Evolutionary conservation across 208 protist species (phyloP).

Genomic region (Perkinsela sp.): DNA sequence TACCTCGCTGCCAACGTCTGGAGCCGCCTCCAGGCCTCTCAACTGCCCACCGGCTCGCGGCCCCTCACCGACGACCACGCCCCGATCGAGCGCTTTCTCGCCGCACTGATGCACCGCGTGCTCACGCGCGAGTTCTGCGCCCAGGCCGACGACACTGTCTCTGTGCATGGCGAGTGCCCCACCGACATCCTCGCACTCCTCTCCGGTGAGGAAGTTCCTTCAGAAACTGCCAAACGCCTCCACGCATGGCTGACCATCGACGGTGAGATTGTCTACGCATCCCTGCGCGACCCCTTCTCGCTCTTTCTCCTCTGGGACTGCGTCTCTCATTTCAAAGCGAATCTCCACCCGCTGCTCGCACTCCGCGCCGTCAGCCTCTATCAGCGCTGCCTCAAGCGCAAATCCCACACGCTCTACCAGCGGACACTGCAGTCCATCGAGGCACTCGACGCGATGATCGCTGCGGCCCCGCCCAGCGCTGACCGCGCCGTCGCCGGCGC

Average conservation of each 20-base stretch:
- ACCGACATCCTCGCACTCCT: not conserved
- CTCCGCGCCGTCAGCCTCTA: constrained; percentile 25
- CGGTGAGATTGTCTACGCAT: constrained; percentile 38
- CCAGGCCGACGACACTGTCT: not conserved
- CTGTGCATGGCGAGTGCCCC: not conserved
- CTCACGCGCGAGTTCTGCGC: not conserved
- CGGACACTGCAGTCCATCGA: constrained; percentile 10
- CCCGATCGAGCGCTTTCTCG: not conserved
- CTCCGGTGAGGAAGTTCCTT: not conserved
- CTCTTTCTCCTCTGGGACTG: constrained; percentile 2
- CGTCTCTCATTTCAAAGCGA: constrained; percentile 4
- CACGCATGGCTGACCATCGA: constrained; percentile 21
- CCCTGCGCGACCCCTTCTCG: constrained; percentile 12
- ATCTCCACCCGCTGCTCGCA: constrained; percentile 9
- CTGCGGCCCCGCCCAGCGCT: constrained; percentile 8
- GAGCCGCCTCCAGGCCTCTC: not conserved
- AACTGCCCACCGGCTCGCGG: not conserved
- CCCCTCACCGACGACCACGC: not conserved
- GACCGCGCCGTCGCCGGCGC: constrained; percentile 15
- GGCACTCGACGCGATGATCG: constrained; percentile 27
- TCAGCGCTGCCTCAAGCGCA: constrained; percentile 30
- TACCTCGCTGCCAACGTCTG: not conserved
- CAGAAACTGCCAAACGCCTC: not conserved
- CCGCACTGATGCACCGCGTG: not conserved
- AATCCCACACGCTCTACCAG: constrained; percentile 28